Percentiles rank a stretch among this genome's conserved stretches.
phyloP scores from a whole-genome alignment of 2,329 filamentous ascomycete species.

The Cladophialophora immunda region DNA sequence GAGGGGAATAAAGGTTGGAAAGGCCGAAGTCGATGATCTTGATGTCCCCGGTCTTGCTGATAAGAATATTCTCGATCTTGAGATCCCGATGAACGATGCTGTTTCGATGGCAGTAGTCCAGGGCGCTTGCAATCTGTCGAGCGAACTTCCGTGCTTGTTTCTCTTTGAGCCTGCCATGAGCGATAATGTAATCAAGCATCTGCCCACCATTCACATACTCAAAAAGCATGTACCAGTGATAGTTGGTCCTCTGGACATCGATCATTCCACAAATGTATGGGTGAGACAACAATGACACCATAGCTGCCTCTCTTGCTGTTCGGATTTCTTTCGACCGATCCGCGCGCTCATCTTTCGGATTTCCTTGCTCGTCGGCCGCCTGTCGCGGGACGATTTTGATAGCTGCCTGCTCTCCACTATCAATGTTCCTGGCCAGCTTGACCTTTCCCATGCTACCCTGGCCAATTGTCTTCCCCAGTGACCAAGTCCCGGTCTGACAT shows the following conservation, averaged over 20 bases:
- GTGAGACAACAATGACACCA: slow-evolving; percentile 91
- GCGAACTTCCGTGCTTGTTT: slow-evolving; percentile 98
- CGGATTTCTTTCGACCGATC: slow-evolving; percentile 97
- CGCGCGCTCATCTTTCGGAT: slow-evolving; percentile 79
- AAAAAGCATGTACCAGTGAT: slow-evolving; percentile 99
- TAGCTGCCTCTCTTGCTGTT: slow-evolving; percentile 93
- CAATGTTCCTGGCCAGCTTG: slow-evolving; percentile 89
- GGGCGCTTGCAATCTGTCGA: slow-evolving; percentile 92
- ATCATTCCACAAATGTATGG: slow-evolving; percentile 96
- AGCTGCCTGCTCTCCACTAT: slow-evolving; percentile 92
- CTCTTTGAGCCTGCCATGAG: slow-evolving; percentile 95
- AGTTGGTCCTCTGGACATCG: slow-evolving; percentile 93
- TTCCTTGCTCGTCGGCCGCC: slow-evolving; percentile 83
- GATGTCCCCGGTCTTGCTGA: slow-evolving; percentile 98
- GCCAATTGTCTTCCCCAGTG: slow-evolving; percentile 94
- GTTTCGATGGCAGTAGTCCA: slow-evolving; percentile 98
- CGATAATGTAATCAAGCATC: slow-evolving; percentile 99
- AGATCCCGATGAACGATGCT: slow-evolving; percentile 97
- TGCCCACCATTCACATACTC: slow-evolving; percentile 99
- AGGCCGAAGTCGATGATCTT: slow-evolving; percentile 99
- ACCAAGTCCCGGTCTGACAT: slow-evolving; percentile 90
- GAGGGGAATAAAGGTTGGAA: slow-evolving; percentile 92
- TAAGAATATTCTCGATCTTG: slow-evolving; percentile 99
- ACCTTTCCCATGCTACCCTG: slow-evolving; percentile 99
- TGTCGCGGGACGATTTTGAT: slow-evolving; percentile 96